Conservation (phyloP, 1,284 basidiomycete genomes). For the Phellinidium pouzarii region DNA sequence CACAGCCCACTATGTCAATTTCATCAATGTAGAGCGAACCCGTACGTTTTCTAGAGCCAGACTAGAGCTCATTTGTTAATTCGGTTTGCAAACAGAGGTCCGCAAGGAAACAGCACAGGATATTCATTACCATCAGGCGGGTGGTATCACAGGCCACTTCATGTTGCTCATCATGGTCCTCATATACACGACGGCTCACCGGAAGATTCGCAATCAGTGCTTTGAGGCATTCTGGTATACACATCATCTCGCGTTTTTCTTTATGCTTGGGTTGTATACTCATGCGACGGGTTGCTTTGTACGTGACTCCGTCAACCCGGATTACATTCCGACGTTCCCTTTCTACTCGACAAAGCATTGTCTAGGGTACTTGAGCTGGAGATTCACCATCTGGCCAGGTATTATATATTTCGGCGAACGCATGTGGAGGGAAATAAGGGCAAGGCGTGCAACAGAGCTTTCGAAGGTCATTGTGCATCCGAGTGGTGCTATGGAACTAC, state of each 20-base stretch:
- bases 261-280: conserved; percentile 80
- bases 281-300: conserved; percentile 93
- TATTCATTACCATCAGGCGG: conserved; percentile 82
- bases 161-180: conserved; percentile 85
- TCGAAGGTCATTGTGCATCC: conserved; percentile 79
- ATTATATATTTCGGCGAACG: conserved; percentile 83
- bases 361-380: conserved; percentile 81
- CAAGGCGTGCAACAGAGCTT: conserved; percentile 65
- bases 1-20: conserved; percentile 87
- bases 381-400: conserved; percentile 82
- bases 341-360: conserved; percentile 80
- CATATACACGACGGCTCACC: conserved; percentile 80
- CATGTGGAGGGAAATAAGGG: conserved; percentile 72
- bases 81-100: conserved; percentile 49
- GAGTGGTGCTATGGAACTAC: conserved; percentile 85
- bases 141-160: conserved; percentile 84
- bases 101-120: conserved; percentile 66
- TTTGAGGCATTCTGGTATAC: conserved; percentile 95
- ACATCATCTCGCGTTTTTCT: conserved; percentile 87
- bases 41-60: conserved; percentile 39
- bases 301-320: conserved; percentile 68
- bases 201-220: conserved; percentile 76
- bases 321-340: conserved; percentile 61
- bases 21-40: conserved; percentile 77
- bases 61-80: background rate